Base-by-base conservation (phyloP, 768 basidiomycete genomes). In the Panus rudis region DNA sequence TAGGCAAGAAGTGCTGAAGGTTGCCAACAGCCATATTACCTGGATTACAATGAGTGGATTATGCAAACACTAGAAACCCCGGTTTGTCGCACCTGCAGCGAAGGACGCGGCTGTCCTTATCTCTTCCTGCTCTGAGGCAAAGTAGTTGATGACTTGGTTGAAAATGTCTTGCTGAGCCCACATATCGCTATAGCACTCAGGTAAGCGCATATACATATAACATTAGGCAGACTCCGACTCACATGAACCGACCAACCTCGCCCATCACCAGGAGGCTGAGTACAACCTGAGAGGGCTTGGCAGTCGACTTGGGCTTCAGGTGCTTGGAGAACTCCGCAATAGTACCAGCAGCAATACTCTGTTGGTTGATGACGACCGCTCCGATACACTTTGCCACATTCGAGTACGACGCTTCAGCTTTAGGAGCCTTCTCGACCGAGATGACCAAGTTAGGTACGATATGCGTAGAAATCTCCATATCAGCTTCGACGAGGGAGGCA, bases 21-120 rank as follows among this genome's bases (percentile, higher is more conserved):
- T 91, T 94, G 4, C 96, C 96, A 30, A 97, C 93, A 11, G 93
- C 89, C 39, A 99, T 88, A 59, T 97, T 98, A 27, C 93, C 92
- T 86, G 24, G n/a, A 19, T 31, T 2, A 8, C 20, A 22, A 25
- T 22, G 13, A 21, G 20, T 46, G 10, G 27, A 16, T 39, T 32
- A 28, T 6, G 33, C 13, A 4, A 14, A 39, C 19, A 35, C 23
- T 17, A 28, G 23, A 37, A 39, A 13, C 12, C 11, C 31, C 13
- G 23, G 17, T 27, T 14, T 19, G 23, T 56, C 74, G 46, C 53
- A 83, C 91, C 91, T 25, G 88, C 88, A 39, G 96, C 90, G 54
- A 97, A 97, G 0, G 96, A 91, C 26, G 94, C 93, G 26, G 93
- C 90, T 25, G 87, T 78, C 34, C 92, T 75, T 12, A 91, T 72